phyloP scores from a whole-genome alignment of 306 rosid species.

The Gillenia trifoliata region DNA sequence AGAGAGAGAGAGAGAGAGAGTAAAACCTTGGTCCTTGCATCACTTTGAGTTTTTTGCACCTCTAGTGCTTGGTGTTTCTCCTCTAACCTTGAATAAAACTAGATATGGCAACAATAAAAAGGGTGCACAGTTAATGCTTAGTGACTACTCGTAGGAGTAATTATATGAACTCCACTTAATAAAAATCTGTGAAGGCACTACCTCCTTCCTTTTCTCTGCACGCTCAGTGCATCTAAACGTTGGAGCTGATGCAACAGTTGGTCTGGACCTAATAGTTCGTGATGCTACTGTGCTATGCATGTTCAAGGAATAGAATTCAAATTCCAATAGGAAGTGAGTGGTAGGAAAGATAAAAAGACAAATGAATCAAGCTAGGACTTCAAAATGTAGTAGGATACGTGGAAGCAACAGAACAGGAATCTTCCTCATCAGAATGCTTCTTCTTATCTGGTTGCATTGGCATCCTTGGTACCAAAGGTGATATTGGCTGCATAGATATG shows the following conservation, averaged over 20 bases:
- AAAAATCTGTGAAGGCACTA: constrained; percentile 25
- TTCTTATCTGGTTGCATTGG: constrained; percentile 75
- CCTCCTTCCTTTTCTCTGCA: constrained; percentile 95
- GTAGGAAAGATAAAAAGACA: not conserved
- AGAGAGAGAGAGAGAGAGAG: not conserved
- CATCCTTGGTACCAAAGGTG: constrained; percentile 49
- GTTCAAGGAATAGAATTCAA: constrained; percentile 39
- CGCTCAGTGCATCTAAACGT: constrained; percentile 67
- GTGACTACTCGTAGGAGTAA: not conserved
- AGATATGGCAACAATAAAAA: constrained; percentile 17
- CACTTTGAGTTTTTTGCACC: constrained; percentile 84
- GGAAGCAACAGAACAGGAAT: constrained; percentile 77
- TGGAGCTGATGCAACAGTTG: constrained; percentile 74
- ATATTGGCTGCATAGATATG: constrained; percentile 56
- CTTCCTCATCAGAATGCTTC: constrained; percentile 90
- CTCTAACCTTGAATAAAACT: constrained; percentile 86
- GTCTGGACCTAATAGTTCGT: constrained; percentile 43
- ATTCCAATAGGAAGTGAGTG: constrained; percentile 14
- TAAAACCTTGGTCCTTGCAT: constrained; percentile 84
- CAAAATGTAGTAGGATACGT: constrained; percentile 58
- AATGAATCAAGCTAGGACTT: not conserved
- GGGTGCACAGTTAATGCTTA: not conserved
- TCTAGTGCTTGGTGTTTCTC: constrained; percentile 84
- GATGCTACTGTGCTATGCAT: constrained; percentile 45
- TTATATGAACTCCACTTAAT: constrained; percentile 15